A percentile compares a stretch with the other conserved stretches of the same genome.
Evolutionary conservation across 1,139 yeast genomes (phyloP).

Genomic region (Kodamaea plutei): DNA sequence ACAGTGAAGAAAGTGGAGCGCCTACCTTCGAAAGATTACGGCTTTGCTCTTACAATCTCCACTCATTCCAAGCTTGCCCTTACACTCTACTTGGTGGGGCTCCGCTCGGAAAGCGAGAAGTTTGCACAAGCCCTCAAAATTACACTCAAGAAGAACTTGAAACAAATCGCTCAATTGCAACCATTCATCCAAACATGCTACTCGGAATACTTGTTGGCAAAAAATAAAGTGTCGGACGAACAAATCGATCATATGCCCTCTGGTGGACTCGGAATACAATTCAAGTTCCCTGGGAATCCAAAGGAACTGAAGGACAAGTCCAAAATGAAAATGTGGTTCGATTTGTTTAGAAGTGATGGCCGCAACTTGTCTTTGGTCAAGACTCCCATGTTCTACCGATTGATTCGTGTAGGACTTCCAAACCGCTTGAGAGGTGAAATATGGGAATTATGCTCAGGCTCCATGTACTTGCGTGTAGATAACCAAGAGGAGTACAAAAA

Average conservation of each 20-base stretch:
- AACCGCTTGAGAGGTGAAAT: constrained; percentile 90
- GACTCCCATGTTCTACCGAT: constrained; percentile 74
- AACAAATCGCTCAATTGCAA: constrained; percentile 56
- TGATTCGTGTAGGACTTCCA: constrained; percentile 87
- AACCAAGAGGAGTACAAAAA: constrained; percentile 56
- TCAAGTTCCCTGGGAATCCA: constrained; percentile 88
- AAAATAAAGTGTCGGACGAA: constrained; percentile 48
- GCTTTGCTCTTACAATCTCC: constrained; percentile 72
- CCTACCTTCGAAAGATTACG: constrained; percentile 67
- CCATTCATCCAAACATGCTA: constrained; percentile 72
- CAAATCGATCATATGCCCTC: constrained; percentile 55
- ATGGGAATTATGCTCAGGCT: constrained; percentile 92
- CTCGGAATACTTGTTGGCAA: constrained; percentile 75
- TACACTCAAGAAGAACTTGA: constrained; percentile 59
- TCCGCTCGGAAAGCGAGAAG: constrained; percentile 72
- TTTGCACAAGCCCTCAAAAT: constrained; percentile 69
- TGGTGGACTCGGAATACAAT: constrained; percentile 81
- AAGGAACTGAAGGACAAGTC: constrained; percentile 73
- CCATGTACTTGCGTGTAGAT: constrained; percentile 69
- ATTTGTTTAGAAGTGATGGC: constrained; percentile 78
- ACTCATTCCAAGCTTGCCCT: constrained; percentile 66
- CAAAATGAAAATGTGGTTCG: constrained; percentile 92
- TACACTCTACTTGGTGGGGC: constrained; percentile 71
- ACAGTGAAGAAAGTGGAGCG: constrained; percentile 84
- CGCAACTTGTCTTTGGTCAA: constrained; percentile 72